A percentile compares a stretch with the other conserved stretches of the same genome.
These are phyloP conservation scores for Isabelozyma heimii DNA, from an alignment of 805 yeast genomes.

Conservation along the genomic window DNA sequence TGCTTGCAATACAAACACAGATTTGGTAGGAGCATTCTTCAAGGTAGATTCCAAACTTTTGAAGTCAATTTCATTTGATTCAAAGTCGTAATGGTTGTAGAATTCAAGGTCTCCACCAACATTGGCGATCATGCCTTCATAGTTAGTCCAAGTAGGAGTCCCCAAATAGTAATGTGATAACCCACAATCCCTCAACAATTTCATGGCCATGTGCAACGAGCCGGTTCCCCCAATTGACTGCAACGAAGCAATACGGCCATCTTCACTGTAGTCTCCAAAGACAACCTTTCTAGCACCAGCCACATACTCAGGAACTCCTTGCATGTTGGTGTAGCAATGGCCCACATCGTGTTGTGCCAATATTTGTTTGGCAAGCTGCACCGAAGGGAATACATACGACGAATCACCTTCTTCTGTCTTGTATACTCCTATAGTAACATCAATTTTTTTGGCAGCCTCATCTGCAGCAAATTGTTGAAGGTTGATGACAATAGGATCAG, in stretches of 20 bases:
- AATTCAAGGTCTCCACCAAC: constrained; percentile 22
- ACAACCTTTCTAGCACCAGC: constrained; percentile 32
- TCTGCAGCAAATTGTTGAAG: constrained; percentile 21
- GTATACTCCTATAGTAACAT: constrained; percentile 46
- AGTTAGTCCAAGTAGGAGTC: constrained; percentile 40
- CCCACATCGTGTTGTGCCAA: constrained; percentile 38
- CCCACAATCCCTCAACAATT: constrained; percentile 23
- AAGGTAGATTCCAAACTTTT: constrained; percentile 21
- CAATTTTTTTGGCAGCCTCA: constrained; percentile 31
- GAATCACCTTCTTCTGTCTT: constrained; percentile 35
- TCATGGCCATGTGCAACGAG: constrained; percentile 36
- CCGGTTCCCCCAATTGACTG: constrained; percentile 45
- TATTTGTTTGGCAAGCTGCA: constrained; percentile 31
- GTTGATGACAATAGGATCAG: constrained; percentile 28
- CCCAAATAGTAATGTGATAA: constrained; percentile 30
- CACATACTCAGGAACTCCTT: constrained; percentile 38
- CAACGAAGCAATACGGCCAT: constrained; percentile 29
- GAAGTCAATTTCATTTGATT: constrained; percentile 28
- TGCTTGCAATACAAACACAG: constrained; percentile 38
- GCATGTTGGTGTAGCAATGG: constrained; percentile 42
- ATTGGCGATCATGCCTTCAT: constrained; percentile 31
- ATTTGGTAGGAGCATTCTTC: constrained; percentile 24
- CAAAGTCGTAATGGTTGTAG: constrained; percentile 31
- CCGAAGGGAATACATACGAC: constrained; percentile 36
- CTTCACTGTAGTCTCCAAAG: constrained; percentile 27